phyloP scores from a whole-genome alignment of 495 filamentous ascomycete genomes.

The Daldinia vernicosa region DNA sequence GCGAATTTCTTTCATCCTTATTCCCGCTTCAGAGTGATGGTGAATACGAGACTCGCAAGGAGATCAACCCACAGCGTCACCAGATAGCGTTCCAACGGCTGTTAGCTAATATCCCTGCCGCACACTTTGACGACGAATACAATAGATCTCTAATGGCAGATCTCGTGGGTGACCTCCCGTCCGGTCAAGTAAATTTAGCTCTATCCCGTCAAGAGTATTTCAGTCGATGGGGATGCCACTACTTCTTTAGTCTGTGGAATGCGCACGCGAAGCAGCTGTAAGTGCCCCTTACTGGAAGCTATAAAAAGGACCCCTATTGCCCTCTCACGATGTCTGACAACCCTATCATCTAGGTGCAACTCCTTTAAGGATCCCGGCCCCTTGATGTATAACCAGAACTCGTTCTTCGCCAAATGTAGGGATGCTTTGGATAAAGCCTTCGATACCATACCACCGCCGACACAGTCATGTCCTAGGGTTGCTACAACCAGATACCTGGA shows the following conservation, averaged over 20 bases:
- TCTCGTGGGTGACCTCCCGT: slow-evolving; percentile 39
- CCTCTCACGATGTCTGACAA: neutral
- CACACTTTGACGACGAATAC: slow-evolving; percentile 28
- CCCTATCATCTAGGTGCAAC: slow-evolving; percentile 47
- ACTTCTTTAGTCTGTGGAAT: slow-evolving; percentile 53
- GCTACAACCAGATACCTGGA: slow-evolving; percentile 19
- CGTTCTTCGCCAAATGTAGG: slow-evolving; percentile 51
- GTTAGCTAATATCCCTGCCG: slow-evolving; percentile 44
- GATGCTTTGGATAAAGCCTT: slow-evolving; percentile 51
- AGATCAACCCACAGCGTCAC: slow-evolving; percentile 5
- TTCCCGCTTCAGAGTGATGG: slow-evolving; percentile 37
- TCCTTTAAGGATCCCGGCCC: slow-evolving; percentile 59
- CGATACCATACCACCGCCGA: slow-evolving; percentile 51
- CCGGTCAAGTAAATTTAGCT: slow-evolving; percentile 53
- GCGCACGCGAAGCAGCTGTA: slow-evolving; percentile 55
- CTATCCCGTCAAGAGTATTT: slow-evolving; percentile 43
- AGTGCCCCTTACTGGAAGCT: neutral
- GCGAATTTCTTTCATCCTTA: slow-evolving; percentile 50
- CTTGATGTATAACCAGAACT: slow-evolving; percentile 52
- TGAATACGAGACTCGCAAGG: slow-evolving; percentile 42
- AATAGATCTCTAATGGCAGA: slow-evolving; percentile 52
- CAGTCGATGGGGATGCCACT: slow-evolving; percentile 55
- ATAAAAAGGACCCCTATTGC: neutral
- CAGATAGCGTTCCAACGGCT: slow-evolving; percentile 29
- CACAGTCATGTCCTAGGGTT: slow-evolving; percentile 34